These are phyloP conservation scores for Eimeria necatrix DNA, from an alignment of 169 alveolate species.

Conservation along the genomic window DNA sequence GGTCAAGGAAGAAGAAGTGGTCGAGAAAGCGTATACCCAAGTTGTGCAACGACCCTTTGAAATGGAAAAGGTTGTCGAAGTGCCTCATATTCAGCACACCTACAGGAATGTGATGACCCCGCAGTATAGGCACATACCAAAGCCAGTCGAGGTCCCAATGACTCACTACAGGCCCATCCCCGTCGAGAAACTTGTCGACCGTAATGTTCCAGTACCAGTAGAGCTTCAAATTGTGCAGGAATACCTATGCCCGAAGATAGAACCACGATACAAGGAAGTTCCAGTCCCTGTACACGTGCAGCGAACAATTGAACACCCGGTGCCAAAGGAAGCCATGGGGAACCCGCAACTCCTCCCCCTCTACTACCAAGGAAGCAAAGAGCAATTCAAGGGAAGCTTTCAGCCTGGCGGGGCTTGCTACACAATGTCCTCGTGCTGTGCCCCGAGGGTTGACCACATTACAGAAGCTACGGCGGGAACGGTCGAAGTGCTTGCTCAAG, in stretches of 20 bases:
- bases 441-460: constrained; percentile 72
- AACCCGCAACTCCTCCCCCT: constrained; percentile 83
- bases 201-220: constrained; percentile 95
- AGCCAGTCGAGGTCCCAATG: constrained; percentile 96
- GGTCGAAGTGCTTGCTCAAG: constrained; percentile 82
- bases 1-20: constrained; percentile 72
- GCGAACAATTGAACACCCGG: constrained; percentile 94
- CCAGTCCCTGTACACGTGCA: constrained; percentile 96
- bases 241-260: constrained; percentile 93
- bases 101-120: constrained; percentile 93
- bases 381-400: constrained; percentile 62
- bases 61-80: constrained; percentile 93
- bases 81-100: constrained; percentile 94
- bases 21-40: constrained; percentile 63
- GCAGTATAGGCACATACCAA: constrained; percentile 95
- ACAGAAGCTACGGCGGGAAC: constrained; percentile 77
- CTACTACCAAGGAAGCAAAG: constrained; percentile 82
- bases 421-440: constrained; percentile 78
- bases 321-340: constrained; percentile 90
- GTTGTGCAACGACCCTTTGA: constrained; percentile 78
- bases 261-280: constrained; percentile 93
- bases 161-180: constrained; percentile 94
- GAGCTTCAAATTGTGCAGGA: constrained; percentile 95
- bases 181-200: constrained; percentile 92
- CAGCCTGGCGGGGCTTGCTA: constrained; percentile 80